A percentile compares a stretch with the other conserved stretches of the same genome.
phyloP scores from a whole-genome alignment of 2,329 filamentous ascomycete species.

The Ophiostoma sp. region DNA sequence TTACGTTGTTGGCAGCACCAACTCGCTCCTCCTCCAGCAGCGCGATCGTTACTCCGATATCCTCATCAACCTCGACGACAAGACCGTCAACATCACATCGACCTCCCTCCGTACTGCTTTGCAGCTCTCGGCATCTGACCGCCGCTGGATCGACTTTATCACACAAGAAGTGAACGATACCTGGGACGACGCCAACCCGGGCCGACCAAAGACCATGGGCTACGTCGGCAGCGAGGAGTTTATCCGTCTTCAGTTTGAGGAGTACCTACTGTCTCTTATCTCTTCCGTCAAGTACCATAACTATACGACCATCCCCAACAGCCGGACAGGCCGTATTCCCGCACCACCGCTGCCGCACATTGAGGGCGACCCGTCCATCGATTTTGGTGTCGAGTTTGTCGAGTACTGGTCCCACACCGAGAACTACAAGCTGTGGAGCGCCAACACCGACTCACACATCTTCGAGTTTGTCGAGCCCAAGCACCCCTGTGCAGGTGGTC shows the following conservation, averaged over 20 bases:
- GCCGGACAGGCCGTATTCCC: constrained; percentile 47
- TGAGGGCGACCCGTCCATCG: constrained; percentile 79
- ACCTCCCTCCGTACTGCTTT: constrained; percentile 74
- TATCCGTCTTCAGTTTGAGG: constrained; percentile 94
- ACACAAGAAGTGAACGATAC: constrained; percentile 93
- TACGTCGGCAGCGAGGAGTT: constrained; percentile 97
- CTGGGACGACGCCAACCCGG: constrained; percentile 90
- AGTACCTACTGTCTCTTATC: constrained; percentile 87
- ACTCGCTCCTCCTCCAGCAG: constrained; percentile 89
- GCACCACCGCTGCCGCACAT: constrained; percentile 56
- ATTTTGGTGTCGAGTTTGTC: constrained; percentile 83
- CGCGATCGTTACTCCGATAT: constrained; percentile 96
- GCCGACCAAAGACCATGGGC: constrained; percentile 87
- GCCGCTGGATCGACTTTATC: constrained; percentile 94
- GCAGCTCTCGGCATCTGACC: constrained; percentile 77
- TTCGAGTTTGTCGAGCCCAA: constrained; percentile 93
- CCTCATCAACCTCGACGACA: constrained; percentile 91
- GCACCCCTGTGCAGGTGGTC: constrained; percentile 88
- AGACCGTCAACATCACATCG: constrained; percentile 80
- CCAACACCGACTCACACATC: constrained; percentile 77
- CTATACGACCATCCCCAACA: constrained; percentile 60
- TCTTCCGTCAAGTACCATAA: constrained; percentile 87
- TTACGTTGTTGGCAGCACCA: constrained; percentile 95
- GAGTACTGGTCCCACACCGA: constrained; percentile 85
- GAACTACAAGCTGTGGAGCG: constrained; percentile 87